These are phyloP conservation scores for Suillus alpinus DNA, from an alignment of 768 basidiomycete genomes.

Conservation along the genomic window DNA sequence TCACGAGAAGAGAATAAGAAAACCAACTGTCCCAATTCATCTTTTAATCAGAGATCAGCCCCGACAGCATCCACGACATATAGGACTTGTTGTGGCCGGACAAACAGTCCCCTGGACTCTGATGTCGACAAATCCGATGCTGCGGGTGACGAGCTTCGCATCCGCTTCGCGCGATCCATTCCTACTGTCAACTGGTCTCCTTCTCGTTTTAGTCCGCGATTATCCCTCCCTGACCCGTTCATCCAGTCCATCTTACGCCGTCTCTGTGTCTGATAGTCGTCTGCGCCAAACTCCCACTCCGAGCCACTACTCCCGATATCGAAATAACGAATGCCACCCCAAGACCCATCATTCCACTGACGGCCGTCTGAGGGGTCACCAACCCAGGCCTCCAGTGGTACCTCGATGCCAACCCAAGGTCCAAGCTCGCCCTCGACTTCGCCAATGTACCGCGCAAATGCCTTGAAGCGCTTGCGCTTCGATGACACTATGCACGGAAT, in stretches of 20 bases:
- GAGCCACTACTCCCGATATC: constrained; percentile 59
- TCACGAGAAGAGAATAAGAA: background rate
- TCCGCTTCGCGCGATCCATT: constrained; percentile 50
- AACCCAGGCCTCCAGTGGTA: constrained; percentile 60
- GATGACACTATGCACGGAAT: constrained; percentile 89
- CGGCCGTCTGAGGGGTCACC: constrained; percentile 54
- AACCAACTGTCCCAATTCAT: background rate
- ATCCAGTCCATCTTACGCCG: constrained; percentile 40
- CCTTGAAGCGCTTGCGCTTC: constrained; percentile 80
- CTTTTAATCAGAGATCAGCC: constrained; percentile 47
- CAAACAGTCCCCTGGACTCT: constrained; percentile 75
- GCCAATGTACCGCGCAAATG: constrained; percentile 85
- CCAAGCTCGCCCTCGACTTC: constrained; percentile 80
- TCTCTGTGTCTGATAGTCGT: constrained; percentile 46
- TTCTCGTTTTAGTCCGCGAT: constrained; percentile 48
- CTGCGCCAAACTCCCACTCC: constrained; percentile 63
- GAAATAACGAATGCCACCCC: constrained; percentile 82
- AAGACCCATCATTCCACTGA: constrained; percentile 84
- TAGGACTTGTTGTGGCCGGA: constrained; percentile 81
- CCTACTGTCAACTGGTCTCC: constrained; percentile 49
- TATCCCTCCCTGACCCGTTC: constrained; percentile 23
- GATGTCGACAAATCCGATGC: constrained; percentile 54
- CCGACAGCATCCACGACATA: constrained; percentile 86
- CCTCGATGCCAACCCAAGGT: constrained; percentile 90
- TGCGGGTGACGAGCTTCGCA: constrained; percentile 66